These are phyloP conservation scores for Seiridium unicorne DNA, from an alignment of 2,329 filamentous ascomycete species.

Conservation along the genomic window DNA sequence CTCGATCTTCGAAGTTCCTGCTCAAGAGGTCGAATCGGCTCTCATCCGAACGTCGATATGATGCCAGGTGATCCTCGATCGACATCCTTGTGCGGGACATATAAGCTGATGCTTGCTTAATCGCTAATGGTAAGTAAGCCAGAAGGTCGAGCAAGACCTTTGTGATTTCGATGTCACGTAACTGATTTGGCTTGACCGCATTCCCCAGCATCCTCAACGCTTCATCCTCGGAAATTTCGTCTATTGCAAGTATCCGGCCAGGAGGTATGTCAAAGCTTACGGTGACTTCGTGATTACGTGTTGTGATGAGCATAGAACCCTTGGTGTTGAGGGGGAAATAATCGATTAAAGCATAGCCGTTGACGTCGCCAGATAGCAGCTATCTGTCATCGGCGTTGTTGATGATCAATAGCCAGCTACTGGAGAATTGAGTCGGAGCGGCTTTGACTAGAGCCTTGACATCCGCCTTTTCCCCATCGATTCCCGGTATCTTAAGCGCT, in stretches of 20 bases:
- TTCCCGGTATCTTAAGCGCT: slow-evolving; percentile 20
- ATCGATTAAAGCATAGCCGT: background rate
- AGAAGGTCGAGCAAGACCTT: slow-evolving; percentile 25
- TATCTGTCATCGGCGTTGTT: slow-evolving; percentile 40
- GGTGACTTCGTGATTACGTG: slow-evolving; percentile 14
- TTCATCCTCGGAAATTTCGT: background rate
- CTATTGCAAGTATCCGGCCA: background rate
- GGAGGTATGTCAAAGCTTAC: background rate
- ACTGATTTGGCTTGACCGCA: background rate
- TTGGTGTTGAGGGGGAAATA: slow-evolving; percentile 25
- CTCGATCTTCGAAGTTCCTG: slow-evolving; percentile 24
- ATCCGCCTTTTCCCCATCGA: slow-evolving; percentile 29
- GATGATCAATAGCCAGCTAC: slow-evolving; percentile 38
- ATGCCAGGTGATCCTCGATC: slow-evolving; percentile 17
- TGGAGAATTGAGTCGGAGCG: slow-evolving; percentile 20
- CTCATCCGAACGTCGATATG: slow-evolving; percentile 15
- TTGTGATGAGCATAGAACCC: slow-evolving; percentile 28
- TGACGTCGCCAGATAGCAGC: slow-evolving; percentile 19
- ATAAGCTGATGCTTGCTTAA: slow-evolving; percentile 31
- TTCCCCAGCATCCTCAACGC: background rate
- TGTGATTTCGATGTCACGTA: background rate
- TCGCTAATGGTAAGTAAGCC: slow-evolving; percentile 28
- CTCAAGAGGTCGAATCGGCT: slow-evolving; percentile 20
- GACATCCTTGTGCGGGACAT: slow-evolving; percentile 25
- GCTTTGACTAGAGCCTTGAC: slow-evolving; percentile 30